These are phyloP conservation scores for Cryptococcus deneoformans DNA, from an alignment of 1,284 basidiomycete species.

Conservation along the genomic window DNA sequence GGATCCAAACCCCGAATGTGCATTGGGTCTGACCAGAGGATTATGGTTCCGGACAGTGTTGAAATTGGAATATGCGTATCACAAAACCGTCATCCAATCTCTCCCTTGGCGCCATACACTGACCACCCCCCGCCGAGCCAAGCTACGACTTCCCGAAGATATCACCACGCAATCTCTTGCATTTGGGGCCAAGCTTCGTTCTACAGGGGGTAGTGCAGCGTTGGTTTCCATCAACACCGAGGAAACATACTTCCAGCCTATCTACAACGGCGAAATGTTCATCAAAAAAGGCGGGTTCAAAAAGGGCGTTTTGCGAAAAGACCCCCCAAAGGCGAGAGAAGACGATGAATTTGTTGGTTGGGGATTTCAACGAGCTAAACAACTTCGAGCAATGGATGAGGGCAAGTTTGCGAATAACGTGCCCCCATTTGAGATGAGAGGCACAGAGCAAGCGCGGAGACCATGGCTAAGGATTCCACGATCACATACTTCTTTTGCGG, in stretches of 20 bases:
- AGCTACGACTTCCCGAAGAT: slow-evolving; percentile 59
- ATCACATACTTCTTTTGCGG: slow-evolving; percentile 27
- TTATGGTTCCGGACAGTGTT: slow-evolving; percentile 62
- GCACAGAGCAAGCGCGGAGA: slow-evolving; percentile 41
- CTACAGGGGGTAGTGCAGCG: slow-evolving; percentile 39
- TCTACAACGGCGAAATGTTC: slow-evolving; percentile 42
- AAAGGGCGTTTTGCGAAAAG: slow-evolving; percentile 13
- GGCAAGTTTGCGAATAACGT: slow-evolving; percentile 19
- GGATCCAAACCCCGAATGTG: slow-evolving; percentile 71
- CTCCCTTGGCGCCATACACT: slow-evolving; percentile 53
- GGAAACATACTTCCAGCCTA: slow-evolving; percentile 35
- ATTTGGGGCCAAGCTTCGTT: slow-evolving; percentile 51
- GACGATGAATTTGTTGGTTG: slow-evolving; percentile 7
- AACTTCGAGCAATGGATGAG: slow-evolving; percentile 38
- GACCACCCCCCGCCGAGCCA: slow-evolving; percentile 29
- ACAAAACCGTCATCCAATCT: slow-evolving; percentile 50
- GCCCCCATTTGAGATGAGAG: slow-evolving; percentile 32
- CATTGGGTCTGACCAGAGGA: slow-evolving; percentile 66
- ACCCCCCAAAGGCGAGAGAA: slow-evolving; percentile 1
- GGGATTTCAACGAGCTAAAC: slow-evolving; percentile 18
- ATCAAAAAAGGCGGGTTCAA: slow-evolving; percentile 19
- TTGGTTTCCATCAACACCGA: slow-evolving; percentile 32
- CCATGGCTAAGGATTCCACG: slow-evolving; percentile 44
- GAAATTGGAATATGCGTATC: slow-evolving; percentile 61
- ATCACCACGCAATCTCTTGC: slow-evolving; percentile 59